These are phyloP conservation scores for Podila clonocystis DNA, from an alignment of 192 early-diverging fungal genomes.

Conservation along the genomic window DNA sequence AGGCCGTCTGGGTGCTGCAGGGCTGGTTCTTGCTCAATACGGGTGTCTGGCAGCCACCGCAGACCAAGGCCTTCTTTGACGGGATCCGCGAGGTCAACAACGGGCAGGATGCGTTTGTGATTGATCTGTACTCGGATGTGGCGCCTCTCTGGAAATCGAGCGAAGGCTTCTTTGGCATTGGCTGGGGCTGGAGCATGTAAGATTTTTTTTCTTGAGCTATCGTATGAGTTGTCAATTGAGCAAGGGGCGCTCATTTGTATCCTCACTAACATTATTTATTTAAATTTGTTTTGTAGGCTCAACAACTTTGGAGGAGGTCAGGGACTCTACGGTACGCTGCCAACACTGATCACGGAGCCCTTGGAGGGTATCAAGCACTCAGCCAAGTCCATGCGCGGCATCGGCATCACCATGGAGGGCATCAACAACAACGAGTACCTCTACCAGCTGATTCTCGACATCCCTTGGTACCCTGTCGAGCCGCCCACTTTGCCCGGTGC, in stretches of 20 bases:
- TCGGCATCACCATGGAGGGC: conserved; percentile 50
- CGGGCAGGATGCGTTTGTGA: conserved; percentile 39
- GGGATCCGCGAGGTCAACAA: conserved; percentile 32
- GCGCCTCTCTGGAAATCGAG: conserved; percentile 24
- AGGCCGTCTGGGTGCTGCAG: conserved; percentile 47
- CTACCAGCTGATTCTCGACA: conserved; percentile 39
- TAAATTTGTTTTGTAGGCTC: conserved; percentile 9
- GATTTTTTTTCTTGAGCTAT: background rate
- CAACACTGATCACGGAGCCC: conserved; percentile 35
- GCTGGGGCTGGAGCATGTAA: conserved; percentile 54
- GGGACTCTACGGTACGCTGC: conserved; percentile 39
- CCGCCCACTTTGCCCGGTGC: background rate
- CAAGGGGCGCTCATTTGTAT: too few relatives aligned
- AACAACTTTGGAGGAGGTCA: conserved; percentile 50
- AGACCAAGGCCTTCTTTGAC: conserved; percentile 44
- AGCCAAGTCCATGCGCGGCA: conserved; percentile 34
- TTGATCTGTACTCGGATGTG: conserved; percentile 44
- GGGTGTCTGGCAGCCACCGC: conserved; percentile 15
- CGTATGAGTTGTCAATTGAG: too few relatives aligned
- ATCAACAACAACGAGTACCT: conserved; percentile 53
- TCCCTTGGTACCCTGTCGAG: conserved; percentile 40
- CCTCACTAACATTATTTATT: too few relatives aligned
- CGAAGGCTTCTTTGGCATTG: conserved; percentile 44
- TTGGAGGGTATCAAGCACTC: conserved; percentile 21
- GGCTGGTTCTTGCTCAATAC: conserved; percentile 35